Evolutionary conservation across 225 moss, liverwort and hornwort species (phyloP).

Genomic region (Climacium dendroides): DNA sequence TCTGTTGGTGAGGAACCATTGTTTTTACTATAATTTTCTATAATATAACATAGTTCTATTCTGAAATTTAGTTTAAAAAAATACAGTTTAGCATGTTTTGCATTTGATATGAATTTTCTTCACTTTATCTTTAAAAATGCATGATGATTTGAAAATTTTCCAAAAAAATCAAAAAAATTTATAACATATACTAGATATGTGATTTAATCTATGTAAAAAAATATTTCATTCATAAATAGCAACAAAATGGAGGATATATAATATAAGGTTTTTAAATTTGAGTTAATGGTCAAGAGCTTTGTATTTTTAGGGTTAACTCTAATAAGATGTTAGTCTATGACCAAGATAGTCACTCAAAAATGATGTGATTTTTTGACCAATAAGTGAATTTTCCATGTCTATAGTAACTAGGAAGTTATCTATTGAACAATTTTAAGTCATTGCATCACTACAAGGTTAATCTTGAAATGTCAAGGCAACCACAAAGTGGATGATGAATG

Average conservation of each 20-base stretch:
- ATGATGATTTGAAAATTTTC: background rate
- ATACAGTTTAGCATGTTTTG: background rate
- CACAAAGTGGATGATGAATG: no score
- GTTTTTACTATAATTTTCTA: background rate
- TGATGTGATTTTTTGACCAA: no score
- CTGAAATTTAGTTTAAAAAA: background rate
- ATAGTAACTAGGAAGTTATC: no score
- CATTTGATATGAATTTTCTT: background rate
- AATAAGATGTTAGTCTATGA: no score
- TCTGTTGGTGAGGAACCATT: no score
- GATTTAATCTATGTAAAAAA: background rate
- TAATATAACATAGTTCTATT: background rate
- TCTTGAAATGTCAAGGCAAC: no score
- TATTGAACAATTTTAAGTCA: no score
- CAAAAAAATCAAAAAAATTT: background rate
- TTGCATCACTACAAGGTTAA: no score
- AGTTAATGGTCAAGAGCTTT: background rate
- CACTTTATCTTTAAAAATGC: background rate
- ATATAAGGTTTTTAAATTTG: background rate
- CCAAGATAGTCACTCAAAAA: no score
- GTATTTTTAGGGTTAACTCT: no score
- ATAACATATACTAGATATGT: accelerated
- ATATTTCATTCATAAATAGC: background rate
- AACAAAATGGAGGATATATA: background rate
- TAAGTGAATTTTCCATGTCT: no score